phyloP scores from a whole-genome alignment of 2,329 filamentous ascomycete genomes.

The Pyrenochaeta sp. region DNA sequence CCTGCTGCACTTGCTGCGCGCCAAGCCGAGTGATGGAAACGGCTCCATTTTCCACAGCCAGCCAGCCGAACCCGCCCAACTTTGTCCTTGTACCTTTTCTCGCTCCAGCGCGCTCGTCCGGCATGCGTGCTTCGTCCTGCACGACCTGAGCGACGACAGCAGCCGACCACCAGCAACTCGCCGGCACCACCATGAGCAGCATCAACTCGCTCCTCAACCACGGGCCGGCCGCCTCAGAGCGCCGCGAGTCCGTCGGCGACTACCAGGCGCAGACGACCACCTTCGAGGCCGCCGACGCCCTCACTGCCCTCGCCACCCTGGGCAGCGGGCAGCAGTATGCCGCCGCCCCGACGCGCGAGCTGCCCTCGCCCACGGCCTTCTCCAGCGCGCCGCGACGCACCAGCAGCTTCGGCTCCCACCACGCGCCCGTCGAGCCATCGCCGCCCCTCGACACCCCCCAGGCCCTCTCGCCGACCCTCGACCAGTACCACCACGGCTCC shows the following conservation, averaged over 20 bases:
- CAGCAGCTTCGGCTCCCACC: constrained; percentile 45
- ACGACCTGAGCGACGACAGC: constrained; percentile 6
- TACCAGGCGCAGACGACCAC: constrained; percentile 28
- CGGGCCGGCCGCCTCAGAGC: constrained; percentile 27
- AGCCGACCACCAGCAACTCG: background rate
- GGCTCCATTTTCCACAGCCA: constrained; percentile 22
- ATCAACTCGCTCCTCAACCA: constrained; percentile 49
- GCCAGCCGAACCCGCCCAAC: constrained; percentile 7
- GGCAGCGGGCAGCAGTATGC: constrained; percentile 44
- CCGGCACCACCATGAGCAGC: constrained; percentile 39
- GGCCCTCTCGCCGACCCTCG: constrained; percentile 55
- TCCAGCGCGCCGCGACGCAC: constrained; percentile 40
- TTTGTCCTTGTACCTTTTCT: background rate
- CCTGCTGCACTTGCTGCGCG: constrained; percentile 17
- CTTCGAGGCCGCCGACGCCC: constrained; percentile 52
- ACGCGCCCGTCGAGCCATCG: constrained; percentile 51
- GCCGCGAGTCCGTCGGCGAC: constrained; percentile 19
- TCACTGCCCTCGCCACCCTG: constrained; percentile 46
- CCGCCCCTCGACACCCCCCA: constrained; percentile 46
- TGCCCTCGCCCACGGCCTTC: constrained; percentile 41
- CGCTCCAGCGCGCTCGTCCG: constrained; percentile 2
- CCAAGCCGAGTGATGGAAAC: constrained; percentile 21
- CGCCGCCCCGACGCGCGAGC: constrained; percentile 31
- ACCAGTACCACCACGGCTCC: constrained; percentile 58
- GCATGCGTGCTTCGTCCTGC: constrained; percentile 10